Evolutionary conservation across 805 yeast genomes (phyloP), one percentile per base, ranked within the genome.

Genomic region (Hanseniaspora taiwanica): DNA sequence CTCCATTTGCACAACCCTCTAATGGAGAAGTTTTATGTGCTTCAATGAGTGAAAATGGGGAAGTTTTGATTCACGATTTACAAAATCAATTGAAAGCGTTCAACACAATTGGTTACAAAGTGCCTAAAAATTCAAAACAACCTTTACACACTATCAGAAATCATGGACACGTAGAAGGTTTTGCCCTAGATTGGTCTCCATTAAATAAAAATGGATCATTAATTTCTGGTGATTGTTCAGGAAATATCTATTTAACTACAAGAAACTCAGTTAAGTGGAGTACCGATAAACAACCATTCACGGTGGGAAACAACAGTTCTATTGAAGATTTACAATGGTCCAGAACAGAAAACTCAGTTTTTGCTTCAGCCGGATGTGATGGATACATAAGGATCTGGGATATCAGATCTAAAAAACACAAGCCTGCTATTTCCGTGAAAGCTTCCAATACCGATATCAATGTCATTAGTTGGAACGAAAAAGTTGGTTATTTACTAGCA

Each of bases 281-380:
- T 36, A 86, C 97, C 2, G 96, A 89, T 51, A 76, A 77, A 52
- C 74, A 78, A 9, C 83, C 96, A 24, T 91, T 76, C 60, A 53
- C 63, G 12, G 70, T 62, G 35, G 68, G 65, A 43, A 78, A 80
- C 46, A 71, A 76, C 42, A 66, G 81, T 31, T 81, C 91, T n/a
- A 80, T 91, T 44, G 98, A 91, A 63, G 98, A 91, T 56, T 74
- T 91, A 43, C 97, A 91, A 62, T 91, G 97, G 96, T 83, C 95
- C 10, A 81, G 80, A 40, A 74, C 87, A 4, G 97, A 91, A 58
- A 72, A 72, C 46, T 85, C 96, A 0, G 98, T 91, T 23, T 91
- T 91, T 58, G 94, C 96, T n/a, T 75, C 93, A 18, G 89, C 81
- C 35, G 96, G 95, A 13, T 71, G 81, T 43, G 98, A 91, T 56